Conservation (phyloP, 202 grass and related monocot species). For the Setaria viridis region DNA sequence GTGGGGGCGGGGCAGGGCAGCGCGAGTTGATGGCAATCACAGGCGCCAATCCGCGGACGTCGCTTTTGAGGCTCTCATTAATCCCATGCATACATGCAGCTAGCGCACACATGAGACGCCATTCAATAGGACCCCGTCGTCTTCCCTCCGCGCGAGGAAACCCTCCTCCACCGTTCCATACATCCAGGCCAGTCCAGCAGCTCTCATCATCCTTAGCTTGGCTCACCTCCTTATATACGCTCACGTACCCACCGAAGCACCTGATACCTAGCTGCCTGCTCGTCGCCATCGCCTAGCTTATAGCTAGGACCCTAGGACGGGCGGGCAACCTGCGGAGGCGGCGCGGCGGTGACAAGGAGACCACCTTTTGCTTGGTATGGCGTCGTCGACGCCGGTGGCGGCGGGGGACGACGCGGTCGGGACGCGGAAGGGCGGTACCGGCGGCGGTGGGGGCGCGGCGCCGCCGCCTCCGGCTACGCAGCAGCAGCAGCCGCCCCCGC, state of each 20-base stretch:
- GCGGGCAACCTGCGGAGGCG: neutral
- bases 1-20: neutral
- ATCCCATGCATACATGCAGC: conserved; percentile 76
- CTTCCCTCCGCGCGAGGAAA: conserved; percentile 78
- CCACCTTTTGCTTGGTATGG: neutral
- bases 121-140: conserved; percentile 53
- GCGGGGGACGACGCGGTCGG: conserved; percentile 33
- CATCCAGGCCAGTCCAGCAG: neutral
- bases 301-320: neutral
- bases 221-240: conserved; percentile 42
- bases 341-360: neutral
- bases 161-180: conserved; percentile 65
- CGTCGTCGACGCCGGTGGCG: conserved; percentile 36
- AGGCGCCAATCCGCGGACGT: conserved; percentile 77
- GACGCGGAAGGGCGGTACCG: conserved; percentile 20
- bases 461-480: neutral
- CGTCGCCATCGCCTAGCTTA: neutral
- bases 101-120: conserved; percentile 57
- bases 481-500: conserved; percentile 52
- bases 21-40: conserved; percentile 89
- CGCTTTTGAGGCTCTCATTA: conserved; percentile 78
- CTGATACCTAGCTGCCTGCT: conserved; percentile 6
- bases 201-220: too few species aligned
- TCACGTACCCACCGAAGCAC: conserved; percentile 23
- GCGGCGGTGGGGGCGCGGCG: neutral